Conservation (phyloP, 1,284 basidiomycete genomes). For the Gymnopus androsaceus region DNA sequence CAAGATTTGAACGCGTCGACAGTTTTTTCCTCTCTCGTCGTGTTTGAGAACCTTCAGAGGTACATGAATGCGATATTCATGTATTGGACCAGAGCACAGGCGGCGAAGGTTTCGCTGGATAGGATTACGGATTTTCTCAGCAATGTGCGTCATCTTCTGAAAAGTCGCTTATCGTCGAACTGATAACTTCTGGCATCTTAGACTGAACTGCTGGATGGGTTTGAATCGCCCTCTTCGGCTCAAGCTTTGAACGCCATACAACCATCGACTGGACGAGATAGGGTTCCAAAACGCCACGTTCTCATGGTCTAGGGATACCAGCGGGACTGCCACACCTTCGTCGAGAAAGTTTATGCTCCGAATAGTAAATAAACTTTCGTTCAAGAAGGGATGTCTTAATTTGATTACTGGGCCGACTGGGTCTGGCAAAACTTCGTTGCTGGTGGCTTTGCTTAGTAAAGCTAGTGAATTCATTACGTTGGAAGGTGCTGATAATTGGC, state of each 20-base stretch:
- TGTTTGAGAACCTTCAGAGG: conserved; percentile 24
- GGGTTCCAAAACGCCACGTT: conserved; percentile 29
- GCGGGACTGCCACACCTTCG: conserved; percentile 6
- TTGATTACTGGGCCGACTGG: conserved; percentile 49
- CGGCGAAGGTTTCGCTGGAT: conserved; percentile 26
- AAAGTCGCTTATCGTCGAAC: background rate
- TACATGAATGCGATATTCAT: conserved; percentile 17
- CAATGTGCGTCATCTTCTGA: background rate
- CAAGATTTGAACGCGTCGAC: conserved; percentile 27
- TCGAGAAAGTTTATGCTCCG: conserved; percentile 34
- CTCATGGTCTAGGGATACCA: conserved; percentile 13
- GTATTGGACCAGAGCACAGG: conserved; percentile 16
- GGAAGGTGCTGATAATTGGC: background rate
- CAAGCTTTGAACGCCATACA: background rate
- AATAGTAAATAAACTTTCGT: conserved; percentile 43
- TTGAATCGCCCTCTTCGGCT: background rate
- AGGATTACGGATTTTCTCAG: conserved; percentile 14
- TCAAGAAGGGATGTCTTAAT: conserved; percentile 51
- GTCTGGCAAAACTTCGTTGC: conserved; percentile 43
- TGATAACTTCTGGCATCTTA: background rate
- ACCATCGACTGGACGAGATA: conserved; percentile 18
- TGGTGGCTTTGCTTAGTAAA: conserved; percentile 50
- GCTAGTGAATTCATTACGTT: background rate
- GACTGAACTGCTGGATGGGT: conserved; percentile 11
- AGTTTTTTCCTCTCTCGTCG: conserved; percentile 27